phyloP scores from a whole-genome alignment of 352 stramenopile genomes.

The Globisporangium spinosum region DNA sequence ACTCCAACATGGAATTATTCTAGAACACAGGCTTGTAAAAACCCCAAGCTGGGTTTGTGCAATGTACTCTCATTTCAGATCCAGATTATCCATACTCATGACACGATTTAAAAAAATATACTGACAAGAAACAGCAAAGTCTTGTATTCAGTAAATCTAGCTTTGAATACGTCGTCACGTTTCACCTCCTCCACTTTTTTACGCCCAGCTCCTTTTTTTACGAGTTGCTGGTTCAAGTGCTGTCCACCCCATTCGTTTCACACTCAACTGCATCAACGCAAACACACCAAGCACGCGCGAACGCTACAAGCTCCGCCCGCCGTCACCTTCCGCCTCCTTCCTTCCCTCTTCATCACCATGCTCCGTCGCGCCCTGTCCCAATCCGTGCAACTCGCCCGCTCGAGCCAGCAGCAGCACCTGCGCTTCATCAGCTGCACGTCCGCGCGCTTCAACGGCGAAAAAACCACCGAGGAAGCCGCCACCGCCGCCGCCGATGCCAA shows the following conservation, averaged over 20 bases:
- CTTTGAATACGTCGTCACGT: neutral
- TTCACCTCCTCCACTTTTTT: conserved; percentile 6
- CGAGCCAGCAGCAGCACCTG: conserved; percentile 37
- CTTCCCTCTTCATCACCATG: conserved; percentile 25
- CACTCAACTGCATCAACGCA: conserved; percentile 12
- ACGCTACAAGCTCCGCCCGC: neutral
- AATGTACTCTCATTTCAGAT: neutral
- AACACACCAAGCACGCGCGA: neutral
- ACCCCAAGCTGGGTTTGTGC: neutral
- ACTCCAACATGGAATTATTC: conserved; percentile 11
- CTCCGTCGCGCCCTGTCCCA: conserved; percentile 50
- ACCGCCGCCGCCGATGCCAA: conserved; percentile 1
- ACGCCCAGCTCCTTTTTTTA: neutral
- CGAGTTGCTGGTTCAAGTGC: conserved; percentile 8
- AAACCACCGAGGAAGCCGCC: conserved; percentile 28
- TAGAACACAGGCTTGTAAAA: conserved; percentile 15
- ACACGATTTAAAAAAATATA: neutral
- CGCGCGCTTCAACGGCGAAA: conserved; percentile 49
- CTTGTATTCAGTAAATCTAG: neutral
- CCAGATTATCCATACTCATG: neutral
- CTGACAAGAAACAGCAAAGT: neutral
- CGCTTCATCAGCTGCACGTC: conserved; percentile 44
- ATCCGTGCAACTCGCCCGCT: conserved; percentile 19
- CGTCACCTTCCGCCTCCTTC: neutral
- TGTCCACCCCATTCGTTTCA: conserved; percentile 18